These are phyloP conservation scores for Fusarium lyarnte DNA, from an alignment of 2,329 filamentous ascomycete species.

Conservation along the genomic window DNA sequence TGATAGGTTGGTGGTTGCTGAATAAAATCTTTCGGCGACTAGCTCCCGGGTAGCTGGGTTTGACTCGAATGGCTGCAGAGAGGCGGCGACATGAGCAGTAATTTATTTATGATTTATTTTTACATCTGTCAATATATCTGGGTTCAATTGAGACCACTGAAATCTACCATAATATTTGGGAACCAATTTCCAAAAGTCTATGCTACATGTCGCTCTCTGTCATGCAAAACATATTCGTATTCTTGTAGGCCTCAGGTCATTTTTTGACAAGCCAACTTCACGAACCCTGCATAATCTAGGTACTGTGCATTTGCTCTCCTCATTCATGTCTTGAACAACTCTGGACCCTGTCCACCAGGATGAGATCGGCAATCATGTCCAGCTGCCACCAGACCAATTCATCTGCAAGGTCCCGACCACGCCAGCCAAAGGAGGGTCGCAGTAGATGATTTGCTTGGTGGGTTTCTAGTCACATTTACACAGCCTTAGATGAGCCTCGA, in stretches of 20 bases:
- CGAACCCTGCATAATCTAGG: conserved; percentile 27
- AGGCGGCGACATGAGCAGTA: background rate
- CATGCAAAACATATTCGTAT: conserved; percentile 7
- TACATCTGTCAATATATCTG: conserved; percentile 5
- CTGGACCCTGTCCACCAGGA: conserved; percentile 31
- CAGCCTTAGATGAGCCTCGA: conserved; percentile 18
- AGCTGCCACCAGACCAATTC: conserved; percentile 18
- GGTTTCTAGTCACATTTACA: conserved; percentile 6
- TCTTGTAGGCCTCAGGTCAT: conserved; percentile 1
- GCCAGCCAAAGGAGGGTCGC: conserved; percentile 25
- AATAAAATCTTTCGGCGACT: background rate
- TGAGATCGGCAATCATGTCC: conserved; percentile 25
- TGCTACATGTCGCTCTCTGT: background rate
- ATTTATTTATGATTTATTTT: background rate
- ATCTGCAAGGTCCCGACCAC: conserved; percentile 42
- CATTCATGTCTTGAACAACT: conserved; percentile 1
- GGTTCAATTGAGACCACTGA: background rate
- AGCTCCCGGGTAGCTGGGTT: background rate
- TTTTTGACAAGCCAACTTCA: background rate
- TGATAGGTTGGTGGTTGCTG: background rate
- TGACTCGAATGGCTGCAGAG: background rate
- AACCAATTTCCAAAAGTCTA: background rate
- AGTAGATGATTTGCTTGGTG: conserved; percentile 33
- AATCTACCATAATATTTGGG: background rate
- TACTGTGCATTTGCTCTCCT: background rate